Base-by-base conservation (phyloP, 257 asterid genomes). In the Nicotiana attenuata region DNA sequence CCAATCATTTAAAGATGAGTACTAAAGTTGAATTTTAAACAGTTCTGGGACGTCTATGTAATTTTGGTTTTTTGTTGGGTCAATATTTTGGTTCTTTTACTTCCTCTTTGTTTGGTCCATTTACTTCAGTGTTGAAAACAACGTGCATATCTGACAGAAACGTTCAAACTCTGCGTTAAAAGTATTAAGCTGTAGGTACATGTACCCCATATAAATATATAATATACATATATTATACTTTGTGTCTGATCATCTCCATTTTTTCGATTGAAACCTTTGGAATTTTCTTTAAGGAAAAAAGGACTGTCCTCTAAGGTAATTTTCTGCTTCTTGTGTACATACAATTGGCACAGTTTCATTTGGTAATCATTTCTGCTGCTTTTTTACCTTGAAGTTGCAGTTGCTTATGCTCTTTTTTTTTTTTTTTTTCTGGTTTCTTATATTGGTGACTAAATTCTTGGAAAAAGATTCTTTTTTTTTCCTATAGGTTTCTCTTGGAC, bases 91-190 rank as follows among this genome's bases (percentile, higher is more conserved):
- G 17, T 50, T 50, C 56, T 35, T 38, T 41, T 2, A 41, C 50
- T 41, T 41, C 13, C 50, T 41, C 13, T 41, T 41, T 41, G 50
- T 41, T 41, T 41, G 50, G 50, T 41, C 13, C 75, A 65, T 65
- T 65, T 31, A 29, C 10, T 75, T 14, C 0, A 75, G 9, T 7
- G 45, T 75, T 50, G 64, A 75, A 50, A 75, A 50, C 26, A 75
- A 50, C 80, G 80, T 75, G 80, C 80, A 50, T 50, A 26, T 75
- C 63, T 50, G 80, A 50, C 64, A 50, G 45, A 50, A 75, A 15
- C 64, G 80, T 50, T 75, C 80, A 75, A 26, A 50, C 26, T 73
- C 1, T 22, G 3, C 13, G 16, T 35, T 22, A 7, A 10, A 10
- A 28, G 53, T 69, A 69, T 69, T 22, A 71, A 20, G 10, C 50